Conservation (phyloP, 179 eudicot species). For the Silene coronaria region DNA sequence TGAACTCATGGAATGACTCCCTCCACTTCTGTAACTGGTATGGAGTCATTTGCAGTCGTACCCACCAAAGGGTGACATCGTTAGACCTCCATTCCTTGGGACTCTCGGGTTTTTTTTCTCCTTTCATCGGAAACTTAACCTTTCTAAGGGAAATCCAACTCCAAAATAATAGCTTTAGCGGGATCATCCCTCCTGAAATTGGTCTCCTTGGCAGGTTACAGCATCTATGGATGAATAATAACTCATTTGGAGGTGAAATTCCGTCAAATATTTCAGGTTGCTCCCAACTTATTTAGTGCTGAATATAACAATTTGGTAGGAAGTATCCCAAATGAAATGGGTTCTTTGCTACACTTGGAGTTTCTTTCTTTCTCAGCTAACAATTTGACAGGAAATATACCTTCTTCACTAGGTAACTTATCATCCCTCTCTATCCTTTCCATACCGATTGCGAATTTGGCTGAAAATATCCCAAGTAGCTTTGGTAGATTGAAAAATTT, state of each 20-base stretch:
- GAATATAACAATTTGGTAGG: constrained; percentile 34
- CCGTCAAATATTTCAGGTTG: constrained; percentile 6
- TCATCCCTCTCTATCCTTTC: background rate
- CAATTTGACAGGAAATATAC: constrained; percentile 8
- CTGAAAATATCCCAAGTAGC: constrained; percentile 18
- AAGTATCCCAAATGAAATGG: constrained; percentile 2
- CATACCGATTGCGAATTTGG: background rate
- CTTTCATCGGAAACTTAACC: constrained; percentile 10
- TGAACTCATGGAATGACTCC: constrained; percentile 15
- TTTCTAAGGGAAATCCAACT: background rate
- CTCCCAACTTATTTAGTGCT: background rate
- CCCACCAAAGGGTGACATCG: background rate
- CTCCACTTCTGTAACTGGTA: constrained; percentile 6
- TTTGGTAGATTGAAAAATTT: constrained; percentile 25
- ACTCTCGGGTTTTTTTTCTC: background rate
- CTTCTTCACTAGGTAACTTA: constrained; percentile 21
- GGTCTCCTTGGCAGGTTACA: background rate
- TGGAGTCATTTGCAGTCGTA: constrained; percentile 13
- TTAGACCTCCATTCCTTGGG: background rate
- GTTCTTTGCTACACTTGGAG: background rate
- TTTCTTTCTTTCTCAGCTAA: background rate
- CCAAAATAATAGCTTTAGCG: background rate
- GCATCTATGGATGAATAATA: background rate
- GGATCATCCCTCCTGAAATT: constrained; percentile 3
- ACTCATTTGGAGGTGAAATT: constrained; percentile 6